A percentile compares a stretch with the other conserved stretches of the same genome.
phyloP scores from a whole-genome alignment of 768 basidiomycete genomes.

The Boletus coccyginus region DNA sequence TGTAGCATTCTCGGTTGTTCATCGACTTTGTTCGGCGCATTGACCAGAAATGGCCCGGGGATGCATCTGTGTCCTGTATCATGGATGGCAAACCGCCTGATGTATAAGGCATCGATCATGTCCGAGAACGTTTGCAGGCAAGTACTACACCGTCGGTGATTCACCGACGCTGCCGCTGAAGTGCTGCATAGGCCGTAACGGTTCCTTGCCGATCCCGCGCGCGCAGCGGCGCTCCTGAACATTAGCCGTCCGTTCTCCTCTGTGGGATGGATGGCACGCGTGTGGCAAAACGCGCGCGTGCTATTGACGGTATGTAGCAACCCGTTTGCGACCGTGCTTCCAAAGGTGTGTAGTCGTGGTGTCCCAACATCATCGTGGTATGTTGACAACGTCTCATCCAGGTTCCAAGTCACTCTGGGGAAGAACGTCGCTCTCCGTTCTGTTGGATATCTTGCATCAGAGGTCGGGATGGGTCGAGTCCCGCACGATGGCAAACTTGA shows the following conservation, averaged over 20 bases:
- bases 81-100: conserved; percentile 14
- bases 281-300: too few relatives aligned
- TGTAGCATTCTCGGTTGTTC: background rate
- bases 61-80: conserved; percentile 14
- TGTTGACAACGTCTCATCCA: background rate
- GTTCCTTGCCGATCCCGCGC: conserved; percentile 9
- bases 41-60: conserved; percentile 3
- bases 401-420: conserved; percentile 13
- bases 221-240: conserved; percentile 17
- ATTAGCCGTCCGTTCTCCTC: conserved; percentile 11
- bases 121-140: conserved; percentile 16
- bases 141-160: background rate
- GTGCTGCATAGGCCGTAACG: conserved; percentile 1
- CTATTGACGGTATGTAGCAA: conserved; percentile 11
- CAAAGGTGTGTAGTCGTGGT: conserved; percentile 6
- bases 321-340: conserved; percentile 7
- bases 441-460: conserved; percentile 11
- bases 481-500: conserved; percentile 2
- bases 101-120: conserved; percentile 7
- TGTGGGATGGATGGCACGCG: conserved; percentile 9
- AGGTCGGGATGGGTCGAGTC: conserved; percentile 2
- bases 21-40: background rate
- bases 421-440: background rate
- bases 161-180: background rate
- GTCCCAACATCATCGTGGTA: background rate